A percentile compares a stretch with the other conserved stretches of the same genome.
Conservation (phyloP, 176 grass and related monocot genomes). For the Chloris gayana region DNA sequence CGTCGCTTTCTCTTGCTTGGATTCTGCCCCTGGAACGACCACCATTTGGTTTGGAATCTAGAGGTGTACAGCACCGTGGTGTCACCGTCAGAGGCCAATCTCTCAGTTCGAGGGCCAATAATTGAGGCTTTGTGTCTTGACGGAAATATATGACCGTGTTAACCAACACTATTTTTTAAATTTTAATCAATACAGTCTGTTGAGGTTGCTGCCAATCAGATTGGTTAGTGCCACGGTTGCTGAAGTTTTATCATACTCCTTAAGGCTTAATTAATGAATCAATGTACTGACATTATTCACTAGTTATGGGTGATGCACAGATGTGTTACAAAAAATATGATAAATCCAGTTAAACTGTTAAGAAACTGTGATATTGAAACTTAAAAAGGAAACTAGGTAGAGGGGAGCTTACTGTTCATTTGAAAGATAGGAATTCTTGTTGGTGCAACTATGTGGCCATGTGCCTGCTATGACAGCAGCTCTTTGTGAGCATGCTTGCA, state of each 20-base stretch:
- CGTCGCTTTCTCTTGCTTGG: constrained; percentile 28
- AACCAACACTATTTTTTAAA: background rate
- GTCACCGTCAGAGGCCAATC: constrained; percentile 30
- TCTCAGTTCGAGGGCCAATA: constrained; percentile 24
- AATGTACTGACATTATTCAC: constrained; percentile 5
- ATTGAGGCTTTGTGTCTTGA: constrained; percentile 4
- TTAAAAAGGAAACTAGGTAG: background rate
- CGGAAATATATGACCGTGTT: background rate
- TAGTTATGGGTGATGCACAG: background rate
- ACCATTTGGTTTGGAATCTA: constrained; percentile 49
- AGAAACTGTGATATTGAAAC: background rate
- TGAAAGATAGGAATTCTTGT: too few species aligned
- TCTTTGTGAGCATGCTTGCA: background rate
- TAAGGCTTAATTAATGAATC: background rate
- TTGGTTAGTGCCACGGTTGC: background rate
- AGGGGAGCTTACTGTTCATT: constrained; percentile 4
- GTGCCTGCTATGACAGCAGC: background rate
- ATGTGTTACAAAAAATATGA: background rate
- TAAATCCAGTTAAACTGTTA: background rate
- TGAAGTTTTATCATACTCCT: background rate
- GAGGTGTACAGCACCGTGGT: constrained; percentile 30
- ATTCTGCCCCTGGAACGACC: constrained; percentile 32
- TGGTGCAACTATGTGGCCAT: too few species aligned
- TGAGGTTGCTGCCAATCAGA: constrained; percentile 22
- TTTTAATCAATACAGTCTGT: constrained; percentile 3